A percentile compares a stretch with the other conserved stretches of the same genome.
Evolutionary conservation across 148 eudicot genomes (phyloP).

Genomic region (Camellia lanceoleosa): DNA sequence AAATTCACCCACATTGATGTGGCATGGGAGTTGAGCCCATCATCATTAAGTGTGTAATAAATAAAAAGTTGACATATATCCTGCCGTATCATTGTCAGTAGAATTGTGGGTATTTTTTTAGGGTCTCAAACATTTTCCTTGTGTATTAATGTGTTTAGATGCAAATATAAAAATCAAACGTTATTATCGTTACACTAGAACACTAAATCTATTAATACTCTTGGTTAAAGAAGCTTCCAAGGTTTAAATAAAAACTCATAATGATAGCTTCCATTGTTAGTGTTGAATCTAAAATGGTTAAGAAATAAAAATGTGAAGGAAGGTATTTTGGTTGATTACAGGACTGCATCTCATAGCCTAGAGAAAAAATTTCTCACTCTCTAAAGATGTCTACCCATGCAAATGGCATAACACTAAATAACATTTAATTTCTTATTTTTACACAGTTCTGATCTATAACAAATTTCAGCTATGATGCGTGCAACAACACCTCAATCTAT

Average conservation of each 20-base stretch:
- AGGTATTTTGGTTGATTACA: constrained; percentile 1
- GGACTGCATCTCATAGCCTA: neutral
- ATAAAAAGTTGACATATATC: too few species aligned
- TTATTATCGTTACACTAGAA: neutral
- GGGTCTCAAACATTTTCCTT: too few species aligned
- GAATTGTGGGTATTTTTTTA: too few species aligned
- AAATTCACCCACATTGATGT: too few species aligned
- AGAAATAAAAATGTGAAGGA: neutral
- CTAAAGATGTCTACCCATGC: neutral
- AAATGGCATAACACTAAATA: neutral
- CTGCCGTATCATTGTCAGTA: too few species aligned
- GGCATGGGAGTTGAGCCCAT: too few species aligned
- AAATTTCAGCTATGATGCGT: constrained; percentile 1
- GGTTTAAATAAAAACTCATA: neutral
- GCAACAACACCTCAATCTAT: neutral
- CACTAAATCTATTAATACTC: neutral
- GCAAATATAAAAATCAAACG: too few species aligned
- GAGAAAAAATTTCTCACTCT: neutral
- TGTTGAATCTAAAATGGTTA: neutral
- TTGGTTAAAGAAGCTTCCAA: neutral
- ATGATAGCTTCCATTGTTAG: neutral
- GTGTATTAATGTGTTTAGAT: too few species aligned
- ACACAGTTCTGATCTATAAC: neutral
- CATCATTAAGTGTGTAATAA: too few species aligned
- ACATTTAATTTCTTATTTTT: neutral